Evolutionary conservation across 2,329 filamentous ascomycete species (phyloP).

Genomic region (Alternaria longipes): DNA sequence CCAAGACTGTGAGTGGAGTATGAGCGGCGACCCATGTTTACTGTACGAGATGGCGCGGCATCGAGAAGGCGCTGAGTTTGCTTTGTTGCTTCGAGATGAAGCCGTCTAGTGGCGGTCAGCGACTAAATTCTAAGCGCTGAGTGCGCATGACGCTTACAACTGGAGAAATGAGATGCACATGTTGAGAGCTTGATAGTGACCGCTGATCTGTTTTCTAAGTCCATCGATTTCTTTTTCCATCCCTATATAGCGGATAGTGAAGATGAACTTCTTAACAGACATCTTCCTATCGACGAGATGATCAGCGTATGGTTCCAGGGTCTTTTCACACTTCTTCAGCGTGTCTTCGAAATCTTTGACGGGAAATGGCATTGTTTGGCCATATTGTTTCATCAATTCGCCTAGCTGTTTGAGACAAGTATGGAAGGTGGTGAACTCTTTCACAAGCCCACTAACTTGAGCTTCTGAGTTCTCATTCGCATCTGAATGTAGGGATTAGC

Average conservation of each 20-base stretch:
- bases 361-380: slow-evolving; percentile 43
- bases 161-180: slow-evolving; percentile 46
- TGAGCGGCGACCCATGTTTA: slow-evolving; percentile 38
- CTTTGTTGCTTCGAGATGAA: slow-evolving; percentile 41
- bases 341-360: slow-evolving; percentile 44
- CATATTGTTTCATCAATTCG: slow-evolving; percentile 45
- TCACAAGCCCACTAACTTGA: slow-evolving; percentile 43
- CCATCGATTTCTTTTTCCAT: slow-evolving; percentile 47
- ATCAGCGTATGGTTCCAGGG: slow-evolving; percentile 40
- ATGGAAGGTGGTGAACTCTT: slow-evolving; percentile 43
- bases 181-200: slow-evolving; percentile 43
- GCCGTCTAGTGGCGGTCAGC: slow-evolving; percentile 33
- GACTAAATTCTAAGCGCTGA: too few relatives aligned
- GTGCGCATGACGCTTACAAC: slow-evolving; percentile 26
- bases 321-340: slow-evolving; percentile 40
- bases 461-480: slow-evolving; percentile 47
- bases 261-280: slow-evolving; percentile 41
- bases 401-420: slow-evolving; percentile 39
- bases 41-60: slow-evolving; percentile 33
- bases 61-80: slow-evolving; percentile 33
- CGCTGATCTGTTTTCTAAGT: slow-evolving; percentile 39
- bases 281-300: slow-evolving; percentile 45
- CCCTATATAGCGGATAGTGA: slow-evolving; percentile 45
- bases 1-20: slow-evolving; percentile 36
- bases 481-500: slow-evolving; percentile 33